phyloP scores from a whole-genome alignment of 75 land plant genomes.

The Cunninghamia lanceolata region DNA sequence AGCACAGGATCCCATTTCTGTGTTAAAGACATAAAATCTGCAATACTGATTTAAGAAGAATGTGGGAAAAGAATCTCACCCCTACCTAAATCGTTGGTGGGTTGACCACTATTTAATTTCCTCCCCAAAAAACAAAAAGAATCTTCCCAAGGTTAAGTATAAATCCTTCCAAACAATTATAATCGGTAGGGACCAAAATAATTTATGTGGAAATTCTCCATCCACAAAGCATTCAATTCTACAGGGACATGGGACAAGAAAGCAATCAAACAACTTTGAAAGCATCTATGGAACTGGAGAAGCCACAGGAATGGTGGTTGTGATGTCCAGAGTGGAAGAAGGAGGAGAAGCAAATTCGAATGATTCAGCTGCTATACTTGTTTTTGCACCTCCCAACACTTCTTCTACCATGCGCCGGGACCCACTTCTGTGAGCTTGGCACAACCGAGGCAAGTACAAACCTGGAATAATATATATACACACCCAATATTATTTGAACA shows the following conservation, averaged over 20 bases:
- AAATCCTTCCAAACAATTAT: background rate
- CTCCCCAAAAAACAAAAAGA: too few species aligned
- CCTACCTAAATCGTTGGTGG: too few species aligned
- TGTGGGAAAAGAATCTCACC: too few species aligned
- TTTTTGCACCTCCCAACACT: background rate
- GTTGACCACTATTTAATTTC: too few species aligned
- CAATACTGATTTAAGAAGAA: too few species aligned
- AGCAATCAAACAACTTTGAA: too few species aligned
- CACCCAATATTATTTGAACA: too few species aligned
- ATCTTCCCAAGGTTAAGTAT: background rate
- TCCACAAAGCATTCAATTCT: background rate
- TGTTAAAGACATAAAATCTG: too few species aligned
- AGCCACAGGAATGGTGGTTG: background rate
- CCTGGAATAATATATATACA: constrained; percentile 1
- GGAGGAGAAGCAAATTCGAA: background rate
- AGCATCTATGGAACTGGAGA: background rate
- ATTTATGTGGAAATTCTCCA: background rate
- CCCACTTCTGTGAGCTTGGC: constrained; percentile 11
- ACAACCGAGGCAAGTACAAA: constrained; percentile 14
- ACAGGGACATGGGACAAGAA: background rate
- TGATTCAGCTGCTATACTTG: background rate
- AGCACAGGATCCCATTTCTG: too few species aligned
- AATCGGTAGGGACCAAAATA: background rate
- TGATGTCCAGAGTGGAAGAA: background rate
- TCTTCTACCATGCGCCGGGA: constrained; percentile 6